Percentiles rank a stretch among this genome's conserved stretches.
Conservation (phyloP, 2,329 filamentous ascomycete species). For the Fusarium citri region DNA sequence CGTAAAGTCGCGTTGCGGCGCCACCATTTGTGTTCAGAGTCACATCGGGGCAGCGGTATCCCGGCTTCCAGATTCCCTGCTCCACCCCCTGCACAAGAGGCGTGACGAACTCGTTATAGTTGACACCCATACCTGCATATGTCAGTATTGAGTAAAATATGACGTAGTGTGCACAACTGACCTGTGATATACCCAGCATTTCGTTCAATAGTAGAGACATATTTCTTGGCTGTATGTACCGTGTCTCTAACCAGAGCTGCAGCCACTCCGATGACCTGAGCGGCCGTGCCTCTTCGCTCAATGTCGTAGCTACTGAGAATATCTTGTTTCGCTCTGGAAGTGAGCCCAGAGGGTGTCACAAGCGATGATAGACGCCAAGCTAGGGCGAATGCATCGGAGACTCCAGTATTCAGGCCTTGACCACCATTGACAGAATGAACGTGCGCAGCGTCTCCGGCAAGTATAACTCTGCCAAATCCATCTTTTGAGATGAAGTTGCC, state of each 20-base stretch:
- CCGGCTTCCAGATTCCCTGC: constrained; percentile 23
- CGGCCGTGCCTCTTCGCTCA: constrained; percentile 57
- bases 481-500: constrained; percentile 54
- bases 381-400: constrained; percentile 66
- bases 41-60: constrained; percentile 33
- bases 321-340: constrained; percentile 7
- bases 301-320: constrained; percentile 58
- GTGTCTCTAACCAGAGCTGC: constrained; percentile 60
- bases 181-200: constrained; percentile 63
- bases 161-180: constrained; percentile 21
- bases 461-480: constrained; percentile 59
- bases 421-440: constrained; percentile 67
- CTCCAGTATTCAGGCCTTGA: constrained; percentile 69
- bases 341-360: constrained; percentile 39
- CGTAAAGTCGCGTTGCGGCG: constrained; percentile 6
- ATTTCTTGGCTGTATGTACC: constrained; percentile 56
- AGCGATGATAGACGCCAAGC: constrained; percentile 62
- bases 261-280: constrained; percentile 60
- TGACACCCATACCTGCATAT: constrained; percentile 24
- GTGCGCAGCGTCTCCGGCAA: constrained; percentile 68
- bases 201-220: constrained; percentile 60
- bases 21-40: neutral
- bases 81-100: constrained; percentile 15
- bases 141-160: neutral
- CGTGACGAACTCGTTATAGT: constrained; percentile 22